Percentiles rank a stretch among this genome's conserved stretches.
Conservation (phyloP, 371 early-diverging fungal genomes). For the Mucor saturninus region DNA sequence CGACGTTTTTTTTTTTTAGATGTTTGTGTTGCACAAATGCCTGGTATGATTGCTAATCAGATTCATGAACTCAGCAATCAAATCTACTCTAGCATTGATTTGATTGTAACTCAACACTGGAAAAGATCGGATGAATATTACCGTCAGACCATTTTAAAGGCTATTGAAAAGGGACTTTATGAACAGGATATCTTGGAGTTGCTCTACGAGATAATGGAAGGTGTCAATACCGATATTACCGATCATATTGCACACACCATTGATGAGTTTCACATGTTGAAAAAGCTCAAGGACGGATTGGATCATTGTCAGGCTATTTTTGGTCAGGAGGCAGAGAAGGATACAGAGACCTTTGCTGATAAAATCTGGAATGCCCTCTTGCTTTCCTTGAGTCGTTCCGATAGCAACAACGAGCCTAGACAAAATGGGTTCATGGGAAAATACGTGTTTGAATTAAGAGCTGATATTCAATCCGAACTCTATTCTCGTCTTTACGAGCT, state of each 20-base stretch:
- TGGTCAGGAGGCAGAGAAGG: neutral
- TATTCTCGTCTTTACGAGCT: constrained; percentile 21
- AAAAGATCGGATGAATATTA: constrained; percentile 9
- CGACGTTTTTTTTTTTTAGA: constrained; percentile 14
- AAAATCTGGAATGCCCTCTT: constrained; percentile 18
- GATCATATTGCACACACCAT: constrained; percentile 14
- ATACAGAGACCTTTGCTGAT: constrained; percentile 1
- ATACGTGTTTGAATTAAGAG: constrained; percentile 16
- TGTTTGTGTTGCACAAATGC: constrained; percentile 35
- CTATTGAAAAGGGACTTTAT: constrained; percentile 11
- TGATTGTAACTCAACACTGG: constrained; percentile 14
- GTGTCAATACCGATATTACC: constrained; percentile 25
- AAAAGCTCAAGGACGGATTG: constrained; percentile 7
- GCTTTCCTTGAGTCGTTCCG: constrained; percentile 3
- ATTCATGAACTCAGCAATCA: constrained; percentile 28
- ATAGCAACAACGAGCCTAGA: neutral
- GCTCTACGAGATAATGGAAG: constrained; percentile 9
- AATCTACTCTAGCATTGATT: constrained; percentile 15
- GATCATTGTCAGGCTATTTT: constrained; percentile 19
- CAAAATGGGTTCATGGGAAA: constrained; percentile 17
- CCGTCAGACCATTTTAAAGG: constrained; percentile 11
- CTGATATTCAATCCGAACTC: constrained; percentile 24
- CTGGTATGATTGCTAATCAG: constrained; percentile 33
- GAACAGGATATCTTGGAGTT: constrained; percentile 20
- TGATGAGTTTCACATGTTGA: constrained; percentile 12